Percentiles rank a stretch among this genome's conserved stretches.
Conservation (phyloP, 2,329 filamentous ascomycete species). For the Huntiella savannae region DNA sequence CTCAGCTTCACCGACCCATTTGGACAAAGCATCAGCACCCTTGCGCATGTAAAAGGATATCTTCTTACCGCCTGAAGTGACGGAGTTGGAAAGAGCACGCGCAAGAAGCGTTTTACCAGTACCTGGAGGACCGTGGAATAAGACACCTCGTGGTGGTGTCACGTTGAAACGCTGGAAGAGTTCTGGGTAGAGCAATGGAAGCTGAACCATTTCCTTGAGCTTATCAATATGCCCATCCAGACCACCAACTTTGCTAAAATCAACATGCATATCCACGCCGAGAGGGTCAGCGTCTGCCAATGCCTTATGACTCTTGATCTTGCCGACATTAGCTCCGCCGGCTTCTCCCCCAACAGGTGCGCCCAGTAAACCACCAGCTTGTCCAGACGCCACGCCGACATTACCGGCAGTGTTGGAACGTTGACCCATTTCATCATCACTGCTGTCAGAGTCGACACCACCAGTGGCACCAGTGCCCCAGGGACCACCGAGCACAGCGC, state of each 20-base stretch:
- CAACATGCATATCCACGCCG: slow-evolving; percentile 79
- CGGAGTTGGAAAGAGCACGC: slow-evolving; percentile 75
- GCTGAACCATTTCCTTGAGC: slow-evolving; percentile 94
- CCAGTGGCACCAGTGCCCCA: slow-evolving; percentile 57
- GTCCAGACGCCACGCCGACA: slow-evolving; percentile 40
- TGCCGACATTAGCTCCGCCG: slow-evolving; percentile 58
- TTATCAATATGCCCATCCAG: slow-evolving; percentile 88
- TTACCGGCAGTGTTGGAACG: slow-evolving; percentile 38
- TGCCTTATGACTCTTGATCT: slow-evolving; percentile 79
- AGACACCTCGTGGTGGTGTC: slow-evolving; percentile 78
- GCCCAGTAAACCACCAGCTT: slow-evolving; percentile 27
- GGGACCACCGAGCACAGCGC: slow-evolving; percentile 54
- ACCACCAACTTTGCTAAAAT: slow-evolving; percentile 86
- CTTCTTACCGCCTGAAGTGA: slow-evolving; percentile 74
- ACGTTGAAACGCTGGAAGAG: slow-evolving; percentile 83
- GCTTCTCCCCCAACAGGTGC: slow-evolving; percentile 21
- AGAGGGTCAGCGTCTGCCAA: slow-evolving; percentile 87
- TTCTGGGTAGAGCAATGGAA: slow-evolving; percentile 86
- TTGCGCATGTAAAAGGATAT: slow-evolving; percentile 99
- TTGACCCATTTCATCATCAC: slow-evolving; percentile 71
- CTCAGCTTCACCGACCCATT: slow-evolving; percentile 98
- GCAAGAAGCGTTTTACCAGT: slow-evolving; percentile 97
- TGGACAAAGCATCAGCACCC: slow-evolving; percentile 89
- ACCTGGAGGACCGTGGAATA: slow-evolving; percentile 93
- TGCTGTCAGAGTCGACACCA: slow-evolving; percentile 83